phyloP scores from a whole-genome alignment of 2,329 filamentous ascomycete genomes.

The Scedosporium apiospermum region DNA sequence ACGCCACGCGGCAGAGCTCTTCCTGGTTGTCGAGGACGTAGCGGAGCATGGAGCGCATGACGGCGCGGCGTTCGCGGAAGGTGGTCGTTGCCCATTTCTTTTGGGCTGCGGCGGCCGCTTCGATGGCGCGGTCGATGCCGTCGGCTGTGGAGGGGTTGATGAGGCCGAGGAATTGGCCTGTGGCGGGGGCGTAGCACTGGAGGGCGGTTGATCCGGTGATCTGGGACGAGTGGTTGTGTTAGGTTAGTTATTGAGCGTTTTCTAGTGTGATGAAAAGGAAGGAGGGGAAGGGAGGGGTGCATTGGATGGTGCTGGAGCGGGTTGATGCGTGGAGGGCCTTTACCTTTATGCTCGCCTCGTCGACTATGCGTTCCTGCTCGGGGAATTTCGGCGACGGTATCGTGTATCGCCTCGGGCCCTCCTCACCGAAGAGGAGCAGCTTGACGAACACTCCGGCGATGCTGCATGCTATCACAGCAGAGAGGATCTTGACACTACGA shows the following conservation, averaged over 20 bases:
- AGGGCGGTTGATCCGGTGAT: conserved; percentile 57
- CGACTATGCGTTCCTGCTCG: conserved; percentile 45
- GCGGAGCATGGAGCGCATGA: conserved; percentile 72
- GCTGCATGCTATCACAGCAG: neutral
- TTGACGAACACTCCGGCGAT: conserved; percentile 1
- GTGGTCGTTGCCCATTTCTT: conserved; percentile 66
- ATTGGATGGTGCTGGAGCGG: neutral
- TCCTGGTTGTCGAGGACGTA: conserved; percentile 85
- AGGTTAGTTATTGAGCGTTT: conserved; percentile 2
- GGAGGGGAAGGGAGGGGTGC: neutral
- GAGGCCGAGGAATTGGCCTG: conserved; percentile 70
- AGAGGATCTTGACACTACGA: neutral
- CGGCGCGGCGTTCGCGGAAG: conserved; percentile 66
- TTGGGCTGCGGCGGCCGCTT: conserved; percentile 66
- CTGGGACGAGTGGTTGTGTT: conserved; percentile 19
- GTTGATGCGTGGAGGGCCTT: neutral
- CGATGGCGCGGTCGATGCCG: conserved; percentile 71
- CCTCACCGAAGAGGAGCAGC: conserved; percentile 16
- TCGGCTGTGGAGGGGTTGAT: conserved; percentile 68
- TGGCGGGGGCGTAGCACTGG: conserved; percentile 84
- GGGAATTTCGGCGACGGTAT: conserved; percentile 55
- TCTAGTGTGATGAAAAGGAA: conserved; percentile 2
- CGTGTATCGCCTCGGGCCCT: conserved; percentile 44
- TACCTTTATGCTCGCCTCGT: conserved; percentile 52
- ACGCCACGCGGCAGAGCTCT: conserved; percentile 74